phyloP scores from a whole-genome alignment of 2,329 filamentous ascomycete species.

The Xylaria sp. region DNA sequence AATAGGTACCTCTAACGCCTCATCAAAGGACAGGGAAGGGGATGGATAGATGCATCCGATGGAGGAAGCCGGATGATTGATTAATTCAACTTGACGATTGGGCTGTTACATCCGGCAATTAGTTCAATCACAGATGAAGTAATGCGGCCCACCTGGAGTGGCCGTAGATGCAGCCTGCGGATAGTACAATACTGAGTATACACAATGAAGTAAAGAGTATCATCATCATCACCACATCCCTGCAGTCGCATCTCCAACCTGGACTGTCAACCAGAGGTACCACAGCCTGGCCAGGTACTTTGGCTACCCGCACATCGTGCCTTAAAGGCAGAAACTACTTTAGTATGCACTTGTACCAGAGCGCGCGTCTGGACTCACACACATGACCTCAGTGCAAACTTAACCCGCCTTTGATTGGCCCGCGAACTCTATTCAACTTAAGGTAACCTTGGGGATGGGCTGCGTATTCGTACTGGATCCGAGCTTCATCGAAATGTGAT shows the following conservation, averaged over 20 bases:
- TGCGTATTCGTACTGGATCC: conserved; percentile 22
- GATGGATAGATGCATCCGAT: too few species aligned
- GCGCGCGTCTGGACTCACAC: conserved; percentile 10
- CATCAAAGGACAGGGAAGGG: too few species aligned
- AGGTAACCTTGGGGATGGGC: conserved; percentile 9
- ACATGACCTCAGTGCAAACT: conserved; percentile 18
- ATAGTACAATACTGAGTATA: too few species aligned
- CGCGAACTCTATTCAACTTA: neutral
- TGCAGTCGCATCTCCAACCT: neutral
- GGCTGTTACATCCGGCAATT: neutral
- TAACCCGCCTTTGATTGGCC: conserved; percentile 17
- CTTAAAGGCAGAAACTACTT: neutral
- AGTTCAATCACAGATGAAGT: conserved; percentile 13
- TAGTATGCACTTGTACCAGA: conserved; percentile 1
- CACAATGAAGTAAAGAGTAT: neutral
- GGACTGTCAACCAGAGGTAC: conserved; percentile 12
- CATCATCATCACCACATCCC: too few species aligned
- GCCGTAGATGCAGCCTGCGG: too few species aligned
- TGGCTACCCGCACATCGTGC: neutral
- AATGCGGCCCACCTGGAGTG: too few species aligned
- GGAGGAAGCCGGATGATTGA: too few species aligned
- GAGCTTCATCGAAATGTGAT: conserved; percentile 7
- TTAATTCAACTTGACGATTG: too few species aligned
- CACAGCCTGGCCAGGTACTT: conserved; percentile 7
- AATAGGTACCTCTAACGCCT: too few species aligned